Evolutionary conservation across 208 protist genomes (phyloP), one percentile per base, ranked within the genome.

Genomic region (Wallacemonas sp.): DNA sequence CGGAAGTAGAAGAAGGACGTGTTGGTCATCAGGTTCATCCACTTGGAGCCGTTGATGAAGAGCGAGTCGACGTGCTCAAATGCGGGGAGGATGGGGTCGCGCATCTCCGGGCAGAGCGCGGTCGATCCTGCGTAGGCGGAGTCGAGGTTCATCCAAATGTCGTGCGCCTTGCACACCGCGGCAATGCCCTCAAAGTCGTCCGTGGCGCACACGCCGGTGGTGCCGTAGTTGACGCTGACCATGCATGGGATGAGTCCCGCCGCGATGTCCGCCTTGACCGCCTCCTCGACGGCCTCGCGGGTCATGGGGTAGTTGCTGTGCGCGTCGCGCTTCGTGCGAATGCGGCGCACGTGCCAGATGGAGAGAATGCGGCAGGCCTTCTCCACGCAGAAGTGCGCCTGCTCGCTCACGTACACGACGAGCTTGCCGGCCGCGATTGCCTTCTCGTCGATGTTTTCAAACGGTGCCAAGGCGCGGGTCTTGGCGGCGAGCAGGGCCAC

Each of bases 1-100:
- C 74, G 61, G 65, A 89, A 74, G 65, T 76, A 91, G 25, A 89
- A 70, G 45, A 82, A 75, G 31, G 67, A 61, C 41, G 69, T 65
- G 71, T 77, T 77, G 38, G 65, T 82, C 65, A 82, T 79, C 23
- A 80, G 28, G 52, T 50, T 70, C 42, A 86, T 64, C 81, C 85
- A 86, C 72, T 91, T 88, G 32, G 73, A 78, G 12, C 68, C 77
- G 74, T 91, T 91, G 66, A 91, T 76, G 65, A 82, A 79, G 39
- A 75, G 65, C 11, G 77, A 85, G 57, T 81, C 74, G 29, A 62
- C 72, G 25, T 52, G 42, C 12, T 76, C 61, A 29, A 77, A 74
- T 26, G 68, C 72, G 1, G 72, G 74, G 20, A 67, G 26, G n/a
- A 85, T 48, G 38, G 54, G 65, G 16, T 36, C 57, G 18, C 82